phyloP scores from a whole-genome alignment of 2,329 filamentous ascomycete species.

The Shiraia sp. region DNA sequence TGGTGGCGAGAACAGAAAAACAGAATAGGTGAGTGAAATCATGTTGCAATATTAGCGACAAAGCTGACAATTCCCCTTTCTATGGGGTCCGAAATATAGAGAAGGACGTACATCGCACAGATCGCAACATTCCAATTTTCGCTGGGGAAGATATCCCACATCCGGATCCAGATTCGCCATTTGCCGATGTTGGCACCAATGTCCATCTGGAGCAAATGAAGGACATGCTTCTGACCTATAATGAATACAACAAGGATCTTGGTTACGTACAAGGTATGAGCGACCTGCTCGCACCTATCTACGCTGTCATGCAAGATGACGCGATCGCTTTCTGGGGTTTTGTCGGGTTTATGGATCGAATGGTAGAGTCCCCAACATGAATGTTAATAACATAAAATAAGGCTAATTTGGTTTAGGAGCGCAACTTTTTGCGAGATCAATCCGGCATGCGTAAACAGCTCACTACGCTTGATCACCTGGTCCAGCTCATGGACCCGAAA shows the following conservation, averaged over 20 bases:
- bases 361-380: conserved; percentile 55
- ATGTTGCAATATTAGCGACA: background rate
- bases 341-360: conserved; percentile 92
- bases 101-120: conserved; percentile 97
- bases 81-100: conserved; percentile 67
- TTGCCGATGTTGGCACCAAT: conserved; percentile 90
- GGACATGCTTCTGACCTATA: conserved; percentile 97
- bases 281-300: conserved; percentile 91
- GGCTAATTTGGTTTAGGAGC: conserved; percentile 60
- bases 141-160: conserved; percentile 95
- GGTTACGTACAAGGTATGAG: conserved; percentile 99
- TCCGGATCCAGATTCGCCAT: conserved; percentile 93
- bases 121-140: conserved; percentile 93
- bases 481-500: conserved; percentile 94
- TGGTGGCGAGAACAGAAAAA: conserved; percentile 96
- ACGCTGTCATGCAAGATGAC: conserved; percentile 96
- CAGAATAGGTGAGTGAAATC: conserved; percentile 75
- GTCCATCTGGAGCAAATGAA: conserved; percentile 99
- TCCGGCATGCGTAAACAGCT: conserved; percentile 95
- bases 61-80: conserved; percentile 56
- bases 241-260: conserved; percentile 93
- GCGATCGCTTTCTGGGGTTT: conserved; percentile 97
- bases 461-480: conserved; percentile 86
- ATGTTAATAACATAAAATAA: no score
- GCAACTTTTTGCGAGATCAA: conserved; percentile 94